phyloP scores from a whole-genome alignment of 2,329 filamentous ascomycete species.

The Epicoccum sorghinum region DNA sequence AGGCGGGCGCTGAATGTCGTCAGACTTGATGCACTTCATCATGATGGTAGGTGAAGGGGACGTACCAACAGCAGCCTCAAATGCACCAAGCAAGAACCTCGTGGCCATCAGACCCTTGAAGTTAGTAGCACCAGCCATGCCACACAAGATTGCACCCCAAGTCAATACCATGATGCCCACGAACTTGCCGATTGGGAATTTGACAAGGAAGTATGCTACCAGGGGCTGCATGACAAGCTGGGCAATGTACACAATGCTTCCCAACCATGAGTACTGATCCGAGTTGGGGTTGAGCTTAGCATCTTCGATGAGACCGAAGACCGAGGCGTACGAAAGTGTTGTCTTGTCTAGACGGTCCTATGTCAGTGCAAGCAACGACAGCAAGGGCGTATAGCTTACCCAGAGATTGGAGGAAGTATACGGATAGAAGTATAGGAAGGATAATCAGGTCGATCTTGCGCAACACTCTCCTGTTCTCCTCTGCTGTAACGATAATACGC shows the following conservation, averaged over 20 bases:
- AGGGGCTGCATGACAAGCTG: slow-evolving; percentile 61
- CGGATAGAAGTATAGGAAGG: slow-evolving; percentile 62
- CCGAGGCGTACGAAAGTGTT: slow-evolving; percentile 65
- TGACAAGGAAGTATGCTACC: slow-evolving; percentile 62
- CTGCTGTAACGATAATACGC: slow-evolving; percentile 55
- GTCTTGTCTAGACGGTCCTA: slow-evolving; percentile 63
- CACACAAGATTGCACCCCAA: slow-evolving; percentile 64
- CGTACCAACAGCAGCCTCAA: slow-evolving; percentile 63
- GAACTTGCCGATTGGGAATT: slow-evolving; percentile 66
- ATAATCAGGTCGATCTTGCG: slow-evolving; percentile 58
- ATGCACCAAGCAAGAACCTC: slow-evolving; percentile 70
- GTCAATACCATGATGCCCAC: slow-evolving; percentile 58
- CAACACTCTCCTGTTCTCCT: slow-evolving; percentile 60
- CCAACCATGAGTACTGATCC: slow-evolving; percentile 61
- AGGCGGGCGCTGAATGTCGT: slow-evolving; percentile 34
- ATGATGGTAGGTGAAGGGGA: not conserved
- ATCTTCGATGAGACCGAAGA: slow-evolving; percentile 67
- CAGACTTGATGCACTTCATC: not conserved
- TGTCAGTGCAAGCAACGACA: not conserved
- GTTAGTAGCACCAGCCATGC: slow-evolving; percentile 65
- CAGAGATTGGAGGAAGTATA: slow-evolving; percentile 64
- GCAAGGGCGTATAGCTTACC: not conserved
- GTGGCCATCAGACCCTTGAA: slow-evolving; percentile 67
- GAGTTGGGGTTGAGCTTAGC: slow-evolving; percentile 58
- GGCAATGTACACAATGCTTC: slow-evolving; percentile 60